These are phyloP conservation scores for Plasmodium gallinaceum DNA, from an alignment of 169 alveolate species.

Conservation along the genomic window DNA sequence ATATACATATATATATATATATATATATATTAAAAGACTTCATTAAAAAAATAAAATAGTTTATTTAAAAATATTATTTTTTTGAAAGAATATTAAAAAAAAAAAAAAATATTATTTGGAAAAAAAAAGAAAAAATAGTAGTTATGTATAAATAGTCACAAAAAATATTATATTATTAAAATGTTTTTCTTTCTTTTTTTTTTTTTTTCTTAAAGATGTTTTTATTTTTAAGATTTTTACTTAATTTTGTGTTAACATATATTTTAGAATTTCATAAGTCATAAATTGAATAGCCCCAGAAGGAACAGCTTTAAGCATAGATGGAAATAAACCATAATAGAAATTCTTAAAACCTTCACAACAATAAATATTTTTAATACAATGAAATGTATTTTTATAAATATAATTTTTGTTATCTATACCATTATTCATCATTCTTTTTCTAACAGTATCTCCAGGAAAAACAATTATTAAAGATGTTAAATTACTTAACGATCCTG, in stretches of 20 bases:
- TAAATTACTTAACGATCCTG: conserved; percentile 80
- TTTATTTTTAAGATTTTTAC: too few species aligned
- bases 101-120: too few species aligned
- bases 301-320: conserved; percentile 88
- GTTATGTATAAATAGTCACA: too few species aligned
- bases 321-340: conserved; percentile 89
- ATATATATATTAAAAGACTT: too few species aligned
- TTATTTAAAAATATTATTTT: too few species aligned
- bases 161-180: too few species aligned
- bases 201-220: too few species aligned
- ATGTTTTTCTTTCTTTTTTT: too few species aligned
- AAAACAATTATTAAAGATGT: conserved; percentile 79
- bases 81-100: too few species aligned
- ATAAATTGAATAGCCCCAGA: conserved; percentile 92
- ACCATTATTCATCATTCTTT: conserved; percentile 91
- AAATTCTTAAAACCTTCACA: conserved; percentile 82
- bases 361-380: conserved; percentile 81
- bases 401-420: conserved; percentile 85
- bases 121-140: too few species aligned
- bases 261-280: conserved; percentile 87
- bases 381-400: conserved; percentile 83
- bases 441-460: conserved; percentile 91
- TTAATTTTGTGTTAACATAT: conserved; percentile 73
- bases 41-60: too few species aligned
- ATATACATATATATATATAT: too few species aligned